Conservation (phyloP, 345 rosid genomes). For the Fremontodendron californicum region DNA sequence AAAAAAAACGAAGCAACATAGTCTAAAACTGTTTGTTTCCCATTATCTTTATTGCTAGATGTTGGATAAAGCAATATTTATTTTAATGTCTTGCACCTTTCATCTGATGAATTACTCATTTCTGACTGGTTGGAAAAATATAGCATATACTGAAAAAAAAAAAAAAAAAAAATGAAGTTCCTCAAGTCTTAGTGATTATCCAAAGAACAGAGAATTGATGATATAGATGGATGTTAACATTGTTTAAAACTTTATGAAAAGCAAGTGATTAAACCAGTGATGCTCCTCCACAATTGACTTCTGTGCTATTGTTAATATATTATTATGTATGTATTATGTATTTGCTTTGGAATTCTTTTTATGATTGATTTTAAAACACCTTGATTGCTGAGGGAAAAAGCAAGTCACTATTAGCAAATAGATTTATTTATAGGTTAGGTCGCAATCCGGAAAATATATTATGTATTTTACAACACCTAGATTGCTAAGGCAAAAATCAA, state of each 20-base stretch:
- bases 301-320: background rate
- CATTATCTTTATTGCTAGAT: background rate
- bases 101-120: slow-evolving; percentile 11
- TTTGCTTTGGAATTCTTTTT: background rate
- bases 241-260: background rate
- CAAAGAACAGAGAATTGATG: background rate
- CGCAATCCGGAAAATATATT: too few relatives aligned
- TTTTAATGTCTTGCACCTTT: slow-evolving; percentile 5
- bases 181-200: background rate
- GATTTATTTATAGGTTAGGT: too few relatives aligned
- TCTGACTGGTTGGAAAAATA: background rate
- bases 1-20: too few relatives aligned
- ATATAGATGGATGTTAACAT: background rate
- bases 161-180: background rate
- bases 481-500: too few relatives aligned
- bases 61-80: background rate
- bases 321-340: too few relatives aligned
- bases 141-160: background rate
- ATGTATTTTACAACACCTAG: too few relatives aligned
- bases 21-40: slow-evolving; percentile 13
- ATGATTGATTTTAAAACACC: background rate
- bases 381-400: background rate
- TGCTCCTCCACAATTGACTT: slow-evolving; percentile 8
- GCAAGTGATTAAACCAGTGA: slow-evolving; percentile 19
- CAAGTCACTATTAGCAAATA: slow-evolving; percentile 1